phyloP scores from a whole-genome alignment of 2,329 filamentous ascomycete genomes.

The Diaporthe caulivora region DNA sequence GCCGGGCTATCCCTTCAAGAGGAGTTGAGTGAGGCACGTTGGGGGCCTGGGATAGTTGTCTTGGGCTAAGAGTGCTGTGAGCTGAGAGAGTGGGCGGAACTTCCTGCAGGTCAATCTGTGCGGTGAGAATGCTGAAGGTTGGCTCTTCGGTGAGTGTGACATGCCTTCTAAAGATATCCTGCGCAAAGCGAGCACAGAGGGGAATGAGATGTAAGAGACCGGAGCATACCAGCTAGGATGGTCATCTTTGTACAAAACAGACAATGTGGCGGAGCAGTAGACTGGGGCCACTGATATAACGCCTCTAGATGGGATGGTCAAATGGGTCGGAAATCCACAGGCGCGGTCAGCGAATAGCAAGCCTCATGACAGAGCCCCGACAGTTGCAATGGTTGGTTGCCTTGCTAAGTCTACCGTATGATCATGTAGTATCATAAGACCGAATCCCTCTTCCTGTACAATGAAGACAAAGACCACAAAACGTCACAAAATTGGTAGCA shows the following conservation, averaged over 20 bases:
- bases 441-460: not conserved
- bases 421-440: slow-evolving; percentile 15
- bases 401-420: slow-evolving; percentile 24
- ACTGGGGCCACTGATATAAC: slow-evolving; percentile 24
- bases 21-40: slow-evolving; percentile 21
- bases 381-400: slow-evolving; percentile 1
- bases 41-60: not conserved
- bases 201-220: not conserved
- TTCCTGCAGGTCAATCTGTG: no score
- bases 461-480: not conserved
- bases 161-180: slow-evolving; percentile 5
- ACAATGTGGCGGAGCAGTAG: not conserved
- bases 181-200: not conserved
- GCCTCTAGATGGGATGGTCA: not conserved
- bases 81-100: no score
- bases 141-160: not conserved
- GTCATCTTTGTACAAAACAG: not conserved
- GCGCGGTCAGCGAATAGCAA: not conserved
- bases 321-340: not conserved
- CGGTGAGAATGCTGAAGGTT: not conserved
- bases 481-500: not conserved
- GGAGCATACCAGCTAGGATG: not conserved
- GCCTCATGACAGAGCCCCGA: not conserved
- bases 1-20: slow-evolving; percentile 72
- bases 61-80: not conserved